Evolutionary conservation across 179 eudicot species (phyloP).

Genomic region (Actinidia chinensis): DNA sequence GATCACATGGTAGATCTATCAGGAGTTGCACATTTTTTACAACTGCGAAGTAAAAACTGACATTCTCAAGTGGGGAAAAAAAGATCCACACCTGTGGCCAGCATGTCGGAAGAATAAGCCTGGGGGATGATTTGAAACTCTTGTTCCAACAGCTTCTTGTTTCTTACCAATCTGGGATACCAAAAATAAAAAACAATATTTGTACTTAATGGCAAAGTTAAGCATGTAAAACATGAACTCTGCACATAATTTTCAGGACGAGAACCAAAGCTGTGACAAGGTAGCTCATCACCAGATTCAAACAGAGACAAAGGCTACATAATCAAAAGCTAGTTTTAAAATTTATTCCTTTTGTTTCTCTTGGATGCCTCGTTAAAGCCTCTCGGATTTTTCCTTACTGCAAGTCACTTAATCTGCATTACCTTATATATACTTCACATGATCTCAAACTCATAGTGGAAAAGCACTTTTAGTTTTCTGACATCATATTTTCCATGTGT

Average conservation of each 20-base stretch:
- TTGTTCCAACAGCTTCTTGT: conserved; percentile 17
- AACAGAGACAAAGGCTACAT: not conserved
- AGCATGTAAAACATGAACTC: not conserved
- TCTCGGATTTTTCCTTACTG: not conserved
- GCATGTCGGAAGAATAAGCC: conserved; percentile 51
- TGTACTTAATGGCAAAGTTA: not conserved
- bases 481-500: not conserved
- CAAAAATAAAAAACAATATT: not conserved
- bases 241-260: not conserved
- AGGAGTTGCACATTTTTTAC: not conserved
- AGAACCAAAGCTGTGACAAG: not conserved
- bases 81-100: conserved; percentile 44
- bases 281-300: not conserved
- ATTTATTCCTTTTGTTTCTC: conserved; percentile 8
- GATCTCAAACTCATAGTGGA: not conserved
- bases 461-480: not conserved
- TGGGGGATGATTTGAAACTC: conserved; percentile 29
- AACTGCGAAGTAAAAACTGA: not conserved
- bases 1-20: not conserved
- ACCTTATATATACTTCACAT: not conserved
- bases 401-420: not conserved
- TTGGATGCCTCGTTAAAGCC: conserved; percentile 8
- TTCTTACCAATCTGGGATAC: conserved; percentile 31
- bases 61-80: not conserved
- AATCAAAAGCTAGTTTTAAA: not conserved